Base-by-base conservation (phyloP, 768 basidiomycete genomes). In the Paxillus ammoniavirescens region DNA sequence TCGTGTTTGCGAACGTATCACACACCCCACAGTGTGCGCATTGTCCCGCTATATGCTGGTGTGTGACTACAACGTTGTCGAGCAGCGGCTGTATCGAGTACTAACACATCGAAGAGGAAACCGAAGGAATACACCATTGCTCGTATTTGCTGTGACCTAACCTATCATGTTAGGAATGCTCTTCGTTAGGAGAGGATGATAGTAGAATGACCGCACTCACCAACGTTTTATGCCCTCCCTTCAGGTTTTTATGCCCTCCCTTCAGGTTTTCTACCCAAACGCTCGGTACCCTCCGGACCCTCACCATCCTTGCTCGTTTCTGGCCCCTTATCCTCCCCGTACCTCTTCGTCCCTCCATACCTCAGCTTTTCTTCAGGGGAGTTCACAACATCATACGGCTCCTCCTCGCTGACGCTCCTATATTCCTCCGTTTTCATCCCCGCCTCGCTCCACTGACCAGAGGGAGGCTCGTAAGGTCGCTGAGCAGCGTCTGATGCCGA, bases 401-500 rank as follows among this genome's bases (percentile, higher is more conserved):
- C 47, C 14, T 66, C 61, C 28, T 56, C 48, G 52, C 58, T 68
- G 21, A 65, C 54, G 8, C 57, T 65, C 12, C 40, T 54, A 50
- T 69, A 65, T 47, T 72, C 68, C 41, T 65, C 59, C 43, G 74
- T 74, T 42, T 50, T 55, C 44, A 72, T 73, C 12, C 72, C 74
- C 31, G 73, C 72, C 51, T 68, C 63, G 52, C 75, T 81, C 71
- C 71, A 81, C 7, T 68, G 65, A 0, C 77, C 76, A 4, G 79
- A 75, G 7, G 79, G 77, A 2, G 77, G 69, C 51, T 82, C 81
- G 52, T 80, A 71, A 3, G 82, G 79, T 35, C 74, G 74, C 61
- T 81, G 75, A 0, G 72, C 76, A 2, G 65, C 66, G 46, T 78
- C 75, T 3, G 76, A 75, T 4, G 64, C 56, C 1, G 76, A 65